Conservation (phyloP, 768 basidiomycete species). For the Hortiboletus flavorubellus region DNA sequence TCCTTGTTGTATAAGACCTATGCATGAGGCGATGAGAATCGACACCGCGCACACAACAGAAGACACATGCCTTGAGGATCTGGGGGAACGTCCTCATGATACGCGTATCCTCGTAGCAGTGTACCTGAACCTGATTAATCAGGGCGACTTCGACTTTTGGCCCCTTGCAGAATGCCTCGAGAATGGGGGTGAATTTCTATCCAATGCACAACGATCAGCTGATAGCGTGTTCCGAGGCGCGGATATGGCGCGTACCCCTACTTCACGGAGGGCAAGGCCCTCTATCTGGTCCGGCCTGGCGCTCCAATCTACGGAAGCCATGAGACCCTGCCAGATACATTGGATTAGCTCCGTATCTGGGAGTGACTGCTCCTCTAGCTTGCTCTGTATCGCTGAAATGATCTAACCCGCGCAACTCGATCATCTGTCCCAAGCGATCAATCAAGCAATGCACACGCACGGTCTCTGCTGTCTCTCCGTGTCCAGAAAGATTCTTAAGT, state of each 20-base stretch:
- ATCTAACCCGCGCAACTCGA: slow-evolving; percentile 47
- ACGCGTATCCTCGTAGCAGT: slow-evolving; percentile 95
- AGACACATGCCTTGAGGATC: slow-evolving; percentile 70
- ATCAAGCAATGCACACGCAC: slow-evolving; percentile 39
- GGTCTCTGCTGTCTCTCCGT: slow-evolving; percentile 63
- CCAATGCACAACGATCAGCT: neutral
- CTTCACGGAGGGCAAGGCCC: slow-evolving; percentile 81
- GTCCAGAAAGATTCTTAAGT: slow-evolving; percentile 66
- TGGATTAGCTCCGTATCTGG: slow-evolving; percentile 81
- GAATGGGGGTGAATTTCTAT: slow-evolving; percentile 78
- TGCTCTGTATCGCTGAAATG: slow-evolving; percentile 64
- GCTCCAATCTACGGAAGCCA: slow-evolving; percentile 85
- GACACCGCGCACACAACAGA: neutral
- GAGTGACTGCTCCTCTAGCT: slow-evolving; percentile 76
- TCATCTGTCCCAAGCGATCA: slow-evolving; percentile 2
- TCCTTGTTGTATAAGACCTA: slow-evolving; percentile 95
- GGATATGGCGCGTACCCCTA: slow-evolving; percentile 55
- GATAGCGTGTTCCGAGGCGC: neutral
- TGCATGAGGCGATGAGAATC: slow-evolving; percentile 10
- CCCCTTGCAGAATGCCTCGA: slow-evolving; percentile 87
- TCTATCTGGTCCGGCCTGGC: slow-evolving; percentile 92
- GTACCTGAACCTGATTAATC: slow-evolving; percentile 92
- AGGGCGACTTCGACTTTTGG: slow-evolving; percentile 91
- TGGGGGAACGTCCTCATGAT: slow-evolving; percentile 94
- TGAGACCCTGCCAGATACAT: slow-evolving; percentile 91